phyloP scores from a whole-genome alignment of 1,284 basidiomycete genomes.

The Taiwanofungus camphoratus region DNA sequence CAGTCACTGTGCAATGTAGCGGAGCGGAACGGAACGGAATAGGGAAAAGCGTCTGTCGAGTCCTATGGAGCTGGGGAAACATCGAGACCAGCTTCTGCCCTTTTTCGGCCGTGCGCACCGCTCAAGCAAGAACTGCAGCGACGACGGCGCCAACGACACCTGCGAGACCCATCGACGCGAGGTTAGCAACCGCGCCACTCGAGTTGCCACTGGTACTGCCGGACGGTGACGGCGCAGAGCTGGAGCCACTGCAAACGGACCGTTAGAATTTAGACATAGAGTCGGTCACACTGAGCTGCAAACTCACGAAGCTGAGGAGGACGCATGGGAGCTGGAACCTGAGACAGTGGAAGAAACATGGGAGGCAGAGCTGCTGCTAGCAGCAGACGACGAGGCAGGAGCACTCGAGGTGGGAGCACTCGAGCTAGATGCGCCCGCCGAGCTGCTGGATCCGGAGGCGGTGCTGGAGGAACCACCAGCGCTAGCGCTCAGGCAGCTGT shows the following conservation, averaged over 20 bases:
- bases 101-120: too few relatives aligned
- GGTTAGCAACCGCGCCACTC: slow-evolving; percentile 16
- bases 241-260: too few relatives aligned
- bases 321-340: not conserved
- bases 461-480: slow-evolving; percentile 11
- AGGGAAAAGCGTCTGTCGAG: too few relatives aligned
- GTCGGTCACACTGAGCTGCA: too few relatives aligned
- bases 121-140: slow-evolving; percentile 25
- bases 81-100: too few relatives aligned
- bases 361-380: slow-evolving; percentile 40
- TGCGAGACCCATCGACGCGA: slow-evolving; percentile 18
- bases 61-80: too few relatives aligned
- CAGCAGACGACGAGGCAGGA: slow-evolving; percentile 31
- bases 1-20: too few relatives aligned
- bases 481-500: slow-evolving; percentile 28
- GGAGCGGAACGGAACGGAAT: too few relatives aligned
- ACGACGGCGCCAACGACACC: slow-evolving; percentile 23
- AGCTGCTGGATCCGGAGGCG: not conserved
- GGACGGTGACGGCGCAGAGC: slow-evolving; percentile 5
- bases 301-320: slow-evolving; percentile 4
- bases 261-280: too few relatives aligned
- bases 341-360: slow-evolving; percentile 30
- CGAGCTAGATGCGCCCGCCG: not conserved
- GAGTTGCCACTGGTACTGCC: too few relatives aligned
- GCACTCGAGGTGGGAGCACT: not conserved